Base-by-base conservation (phyloP, 495 filamentous ascomycete genomes). In the Hyaloscypha variabilis region DNA sequence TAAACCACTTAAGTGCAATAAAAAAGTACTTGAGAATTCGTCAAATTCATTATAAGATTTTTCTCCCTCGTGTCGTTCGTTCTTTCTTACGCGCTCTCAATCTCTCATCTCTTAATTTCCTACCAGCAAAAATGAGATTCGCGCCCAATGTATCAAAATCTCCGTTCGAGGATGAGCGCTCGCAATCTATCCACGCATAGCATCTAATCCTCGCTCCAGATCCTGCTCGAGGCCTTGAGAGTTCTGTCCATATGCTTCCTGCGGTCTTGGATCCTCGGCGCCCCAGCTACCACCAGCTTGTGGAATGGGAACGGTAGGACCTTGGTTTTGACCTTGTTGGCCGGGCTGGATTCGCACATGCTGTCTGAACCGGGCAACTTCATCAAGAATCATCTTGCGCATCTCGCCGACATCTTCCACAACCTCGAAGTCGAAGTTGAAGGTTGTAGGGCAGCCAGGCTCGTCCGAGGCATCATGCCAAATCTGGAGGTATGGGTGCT, bases 381-480 rank as follows among this genome's bases (percentile, higher is more conserved):
- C 95, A 25, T 93, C 90, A 65, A 97, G 83, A 69, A 99, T 99
- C 95, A 98, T 97, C 79, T 90, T 88, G 70, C 93, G 89, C 95
- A 99, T 98, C 71, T 97, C 90, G 39, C 75, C 79, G 42, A 98
- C 91, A 50, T 97, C 94, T 25, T 99, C 94, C 23, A 97, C 88
- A 36, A 96, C 88, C 75, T 99, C 95, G 72, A 99, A 99, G 77
- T 92, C 90, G 82, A 99, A 99, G 82, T 98, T 93, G 79, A 99
- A 99, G 36, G 94, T 92, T 8, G 87, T 89, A 0, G 93, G 93
- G 79, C 94, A 97, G 64, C 87, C 84, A 2, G 96, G 95, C 83
- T 99, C 95, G 77, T 98, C 96, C 14, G 89, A 91, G 24, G 93
- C 93, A 70, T 99, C 95, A 78, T 99, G 95, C 95, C 95, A 99